phyloP scores from a whole-genome alignment of 2,329 filamentous ascomycete genomes.

The Colletotrichum euphorbiae region DNA sequence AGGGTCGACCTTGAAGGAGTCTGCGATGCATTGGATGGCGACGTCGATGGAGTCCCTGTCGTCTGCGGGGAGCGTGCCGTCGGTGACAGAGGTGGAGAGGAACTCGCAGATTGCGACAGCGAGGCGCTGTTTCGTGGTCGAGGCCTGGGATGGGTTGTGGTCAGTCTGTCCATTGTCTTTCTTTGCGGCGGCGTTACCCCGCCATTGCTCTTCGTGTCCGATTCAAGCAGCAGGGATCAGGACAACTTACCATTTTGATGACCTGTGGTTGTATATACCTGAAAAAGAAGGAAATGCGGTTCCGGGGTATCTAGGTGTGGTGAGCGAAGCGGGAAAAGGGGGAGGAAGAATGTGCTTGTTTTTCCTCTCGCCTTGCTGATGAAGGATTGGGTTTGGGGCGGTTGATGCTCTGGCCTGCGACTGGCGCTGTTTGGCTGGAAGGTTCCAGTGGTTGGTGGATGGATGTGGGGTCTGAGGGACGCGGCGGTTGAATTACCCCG shows the following conservation, averaged over 20 bases:
- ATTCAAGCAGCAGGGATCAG: not conserved
- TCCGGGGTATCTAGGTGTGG: conserved; percentile 10
- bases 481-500: conserved; percentile 27
- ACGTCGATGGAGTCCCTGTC: conserved; percentile 96
- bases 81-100: conserved; percentile 83
- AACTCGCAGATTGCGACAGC: conserved; percentile 98
- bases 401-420: not conserved
- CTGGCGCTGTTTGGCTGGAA: conserved; percentile 38
- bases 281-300: not conserved
- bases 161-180: not conserved
- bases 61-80: conserved; percentile 88
- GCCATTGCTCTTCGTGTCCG: no score
- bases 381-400: not conserved
- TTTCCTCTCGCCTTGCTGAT: conserved; percentile 2
- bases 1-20: conserved; percentile 96
- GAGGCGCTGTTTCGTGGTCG: conserved; percentile 80
- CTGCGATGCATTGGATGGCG: conserved; percentile 91
- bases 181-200: no score
- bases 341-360: not conserved
- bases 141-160: conserved; percentile 47
- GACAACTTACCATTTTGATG: conserved; percentile 28
- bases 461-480: conserved; percentile 21
- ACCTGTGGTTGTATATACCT: conserved; percentile 7
- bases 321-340: not conserved
- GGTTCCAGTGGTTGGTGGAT: conserved; percentile 33